Percentiles rank a stretch among this genome's conserved stretches.
Conservation (phyloP, 208 protist species). For the Tritrichomonas musculus region DNA sequence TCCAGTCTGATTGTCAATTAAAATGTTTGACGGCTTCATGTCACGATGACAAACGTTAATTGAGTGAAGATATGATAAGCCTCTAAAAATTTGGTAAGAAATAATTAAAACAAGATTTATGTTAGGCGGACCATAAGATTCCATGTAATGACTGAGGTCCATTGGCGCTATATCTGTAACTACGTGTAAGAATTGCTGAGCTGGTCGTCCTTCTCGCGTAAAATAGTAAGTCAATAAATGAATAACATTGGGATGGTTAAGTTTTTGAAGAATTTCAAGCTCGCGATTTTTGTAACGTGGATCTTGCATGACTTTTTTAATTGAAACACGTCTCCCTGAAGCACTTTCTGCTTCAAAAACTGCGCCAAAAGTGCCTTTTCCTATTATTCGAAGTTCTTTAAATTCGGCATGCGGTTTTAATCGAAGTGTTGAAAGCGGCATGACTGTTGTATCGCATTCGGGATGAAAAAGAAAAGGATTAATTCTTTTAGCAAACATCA, state of each 20-base stretch:
- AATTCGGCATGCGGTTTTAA: too few species aligned
- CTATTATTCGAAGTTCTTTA: too few species aligned
- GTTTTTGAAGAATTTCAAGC: not conserved
- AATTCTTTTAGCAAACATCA: too few species aligned
- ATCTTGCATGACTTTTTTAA: not conserved
- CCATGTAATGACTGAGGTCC: not conserved
- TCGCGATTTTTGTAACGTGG: slow-evolving; percentile 19
- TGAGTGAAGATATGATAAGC: not conserved
- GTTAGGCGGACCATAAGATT: not conserved
- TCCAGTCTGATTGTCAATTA: not conserved
- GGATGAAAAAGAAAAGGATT: too few species aligned
- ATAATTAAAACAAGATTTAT: not conserved
- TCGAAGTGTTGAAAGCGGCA: too few species aligned
- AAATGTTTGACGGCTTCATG: slow-evolving; percentile 11
- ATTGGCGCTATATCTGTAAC: not conserved
- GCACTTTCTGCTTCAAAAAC: not conserved
- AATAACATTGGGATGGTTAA: not conserved
- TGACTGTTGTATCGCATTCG: too few species aligned
- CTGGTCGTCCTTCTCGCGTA: not conserved
- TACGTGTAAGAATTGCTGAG: not conserved
- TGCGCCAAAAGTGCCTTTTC: not conserved
- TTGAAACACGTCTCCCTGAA: too few species aligned
- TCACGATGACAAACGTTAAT: not conserved
- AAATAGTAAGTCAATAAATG: not conserved
- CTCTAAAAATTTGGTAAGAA: slow-evolving; percentile 1